Conservation (phyloP, 768 basidiomycete genomes). For the Boletus coccyginus region DNA sequence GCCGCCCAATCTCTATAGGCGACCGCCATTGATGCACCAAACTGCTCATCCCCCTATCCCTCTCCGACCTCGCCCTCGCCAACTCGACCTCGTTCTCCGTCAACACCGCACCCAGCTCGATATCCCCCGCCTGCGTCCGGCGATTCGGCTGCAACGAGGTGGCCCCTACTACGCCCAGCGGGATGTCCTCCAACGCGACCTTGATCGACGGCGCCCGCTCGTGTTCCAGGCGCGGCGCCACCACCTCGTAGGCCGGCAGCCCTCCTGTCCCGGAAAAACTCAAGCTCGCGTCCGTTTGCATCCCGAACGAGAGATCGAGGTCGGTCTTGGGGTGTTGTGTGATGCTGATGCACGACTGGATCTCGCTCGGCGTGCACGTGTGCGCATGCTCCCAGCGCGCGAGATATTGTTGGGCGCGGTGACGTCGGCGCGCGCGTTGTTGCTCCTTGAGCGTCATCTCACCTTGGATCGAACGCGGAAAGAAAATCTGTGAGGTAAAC, state of each 20-base stretch:
- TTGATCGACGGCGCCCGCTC: too few relatives aligned
- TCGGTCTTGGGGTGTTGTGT: too few relatives aligned
- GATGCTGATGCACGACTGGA: too few relatives aligned
- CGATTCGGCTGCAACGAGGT: conserved; percentile 27
- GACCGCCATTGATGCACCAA: conserved; percentile 65
- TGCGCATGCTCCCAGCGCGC: neutral
- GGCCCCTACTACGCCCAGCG: too few relatives aligned
- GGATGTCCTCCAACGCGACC: too few relatives aligned
- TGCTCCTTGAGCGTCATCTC: conserved; percentile 58
- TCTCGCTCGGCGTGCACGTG: too few relatives aligned
- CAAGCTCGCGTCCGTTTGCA: neutral
- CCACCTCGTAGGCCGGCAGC: conserved; percentile 33
- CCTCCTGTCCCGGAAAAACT: neutral
- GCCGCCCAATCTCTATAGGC: too few relatives aligned
- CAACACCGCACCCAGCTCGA: too few relatives aligned
- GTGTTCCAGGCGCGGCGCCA: conserved; percentile 18
- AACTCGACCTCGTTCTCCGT: too few relatives aligned
- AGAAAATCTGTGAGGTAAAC: too few relatives aligned
- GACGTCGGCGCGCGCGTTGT: conserved; percentile 22
- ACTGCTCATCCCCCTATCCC: conserved; percentile 39
- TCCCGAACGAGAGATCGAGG: too few relatives aligned
- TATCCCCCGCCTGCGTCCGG: conserved; percentile 19
- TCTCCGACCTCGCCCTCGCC: conserved; percentile 37
- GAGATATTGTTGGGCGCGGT: neutral
- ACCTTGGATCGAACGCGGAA: conserved; percentile 62